These are phyloP conservation scores for Circinella umbellata DNA, from an alignment of 371 early-diverging fungal genomes.

Conservation along the genomic window DNA sequence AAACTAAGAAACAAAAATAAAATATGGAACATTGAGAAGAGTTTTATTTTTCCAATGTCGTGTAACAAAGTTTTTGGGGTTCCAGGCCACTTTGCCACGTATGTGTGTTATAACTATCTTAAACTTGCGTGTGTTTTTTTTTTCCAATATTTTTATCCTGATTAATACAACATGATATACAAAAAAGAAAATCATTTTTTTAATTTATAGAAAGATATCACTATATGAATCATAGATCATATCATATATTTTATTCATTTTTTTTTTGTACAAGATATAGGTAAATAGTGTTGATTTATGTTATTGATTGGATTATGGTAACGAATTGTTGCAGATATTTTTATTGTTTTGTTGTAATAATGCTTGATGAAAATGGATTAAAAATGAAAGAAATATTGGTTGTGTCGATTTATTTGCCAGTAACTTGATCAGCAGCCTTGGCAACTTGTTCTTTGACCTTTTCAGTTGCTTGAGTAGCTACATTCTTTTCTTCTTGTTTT, in stretches of 20 bases:
- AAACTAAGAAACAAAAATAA: background rate
- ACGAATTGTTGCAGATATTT: too few species aligned
- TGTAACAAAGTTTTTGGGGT: background rate
- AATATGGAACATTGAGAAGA: background rate
- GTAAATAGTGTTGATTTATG: too few species aligned
- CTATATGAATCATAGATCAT: too few species aligned
- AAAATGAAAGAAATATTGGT: background rate
- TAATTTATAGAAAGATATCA: too few species aligned
- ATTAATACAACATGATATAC: too few species aligned
- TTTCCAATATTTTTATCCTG: background rate
- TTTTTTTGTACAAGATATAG: too few species aligned
- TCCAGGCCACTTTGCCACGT: conserved; percentile 8
- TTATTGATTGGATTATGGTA: too few species aligned
- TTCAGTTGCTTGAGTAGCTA: background rate
- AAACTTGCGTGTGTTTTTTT: background rate
- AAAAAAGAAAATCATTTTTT: too few species aligned
- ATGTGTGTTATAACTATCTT: background rate
- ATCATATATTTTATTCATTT: too few species aligned
- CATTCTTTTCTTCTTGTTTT: background rate
- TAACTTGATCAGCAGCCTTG: background rate
- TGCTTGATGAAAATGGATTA: too few species aligned
- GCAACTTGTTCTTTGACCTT: too few species aligned
- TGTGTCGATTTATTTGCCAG: background rate
- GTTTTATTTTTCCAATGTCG: conserved; percentile 3
- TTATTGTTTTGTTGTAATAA: too few species aligned